Percentiles rank a stretch among this genome's conserved stretches.
phyloP scores from a whole-genome alignment of 2,329 filamentous ascomycete species.

The Aspergillus nomiae region DNA sequence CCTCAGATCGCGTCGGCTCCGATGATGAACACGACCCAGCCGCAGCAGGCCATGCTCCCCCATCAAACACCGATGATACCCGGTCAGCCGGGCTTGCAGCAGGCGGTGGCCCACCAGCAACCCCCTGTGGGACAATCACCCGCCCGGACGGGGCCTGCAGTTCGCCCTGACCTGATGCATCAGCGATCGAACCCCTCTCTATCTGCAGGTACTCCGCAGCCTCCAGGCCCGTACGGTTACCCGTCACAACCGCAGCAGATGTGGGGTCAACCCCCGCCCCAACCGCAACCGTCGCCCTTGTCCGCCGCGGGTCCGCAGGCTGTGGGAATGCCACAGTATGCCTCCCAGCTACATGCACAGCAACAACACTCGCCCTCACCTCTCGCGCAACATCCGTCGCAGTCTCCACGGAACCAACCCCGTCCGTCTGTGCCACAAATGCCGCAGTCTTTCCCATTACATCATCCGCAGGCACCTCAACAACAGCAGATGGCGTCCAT shows the following conservation, averaged over 20 bases:
- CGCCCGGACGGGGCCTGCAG: slow-evolving; percentile 68
- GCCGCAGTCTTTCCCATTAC: slow-evolving; percentile 39
- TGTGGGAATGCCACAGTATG: slow-evolving; percentile 43
- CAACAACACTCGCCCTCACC: slow-evolving; percentile 43
- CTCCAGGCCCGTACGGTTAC: slow-evolving; percentile 55
- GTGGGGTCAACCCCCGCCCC: slow-evolving; percentile 66
- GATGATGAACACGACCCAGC: slow-evolving; percentile 36
- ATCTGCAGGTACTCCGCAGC: slow-evolving; percentile 53
- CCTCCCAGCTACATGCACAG: slow-evolving; percentile 41
- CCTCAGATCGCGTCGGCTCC: slow-evolving; percentile 38
- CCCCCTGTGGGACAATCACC: slow-evolving; percentile 64
- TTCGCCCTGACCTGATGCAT: slow-evolving; percentile 64
- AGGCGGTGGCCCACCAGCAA: slow-evolving; percentile 48
- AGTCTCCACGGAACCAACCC: slow-evolving; percentile 46
- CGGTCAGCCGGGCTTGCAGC: slow-evolving; percentile 66
- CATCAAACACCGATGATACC: slow-evolving; percentile 51
- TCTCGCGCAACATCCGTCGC: slow-evolving; percentile 38
- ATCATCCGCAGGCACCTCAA: slow-evolving; percentile 37
- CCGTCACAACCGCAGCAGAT: slow-evolving; percentile 63
- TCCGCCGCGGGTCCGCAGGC: slow-evolving; percentile 40
- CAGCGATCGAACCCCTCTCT: slow-evolving; percentile 63
- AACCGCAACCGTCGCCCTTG: slow-evolving; percentile 63
- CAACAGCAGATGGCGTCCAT: slow-evolving; percentile 39
- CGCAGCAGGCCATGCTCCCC: slow-evolving; percentile 40
- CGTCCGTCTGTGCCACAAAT: slow-evolving; percentile 40